Conservation (phyloP, 805 yeast species). For the Lachancea mirantina region DNA sequence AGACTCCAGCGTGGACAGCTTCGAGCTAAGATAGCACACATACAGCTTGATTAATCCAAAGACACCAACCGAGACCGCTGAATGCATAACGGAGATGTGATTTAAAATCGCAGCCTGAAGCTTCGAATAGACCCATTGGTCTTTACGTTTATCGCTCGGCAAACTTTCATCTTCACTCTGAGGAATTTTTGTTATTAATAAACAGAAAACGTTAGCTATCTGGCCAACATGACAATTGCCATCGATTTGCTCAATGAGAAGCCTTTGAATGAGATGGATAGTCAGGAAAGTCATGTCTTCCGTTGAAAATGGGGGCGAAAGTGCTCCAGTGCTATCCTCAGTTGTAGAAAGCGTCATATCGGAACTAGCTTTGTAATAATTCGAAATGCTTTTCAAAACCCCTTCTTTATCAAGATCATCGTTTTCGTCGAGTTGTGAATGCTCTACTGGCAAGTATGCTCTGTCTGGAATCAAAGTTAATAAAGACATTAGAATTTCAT, state of each 20-base stretch:
- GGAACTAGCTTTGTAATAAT: conserved; percentile 29
- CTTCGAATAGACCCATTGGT: no score
- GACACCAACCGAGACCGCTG: conserved; percentile 12
- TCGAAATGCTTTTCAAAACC: conserved; percentile 25
- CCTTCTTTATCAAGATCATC: conserved; percentile 13
- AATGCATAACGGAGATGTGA: no score
- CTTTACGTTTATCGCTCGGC: no score
- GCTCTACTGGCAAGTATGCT: conserved; percentile 50
- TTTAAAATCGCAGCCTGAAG: no score
- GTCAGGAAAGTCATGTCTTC: conserved; percentile 40
- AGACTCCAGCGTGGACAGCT: conserved; percentile 22
- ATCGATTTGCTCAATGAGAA: conserved; percentile 21
- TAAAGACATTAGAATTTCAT: conserved; percentile 36
- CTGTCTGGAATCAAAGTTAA: conserved; percentile 55
- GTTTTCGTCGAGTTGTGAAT: conserved; percentile 25
- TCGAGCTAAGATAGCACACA: conserved; percentile 24
- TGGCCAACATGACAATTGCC: conserved; percentile 23
- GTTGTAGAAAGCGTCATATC: conserved; percentile 10
- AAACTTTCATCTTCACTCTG: conserved; percentile 12
- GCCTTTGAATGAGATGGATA: conserved; percentile 27
- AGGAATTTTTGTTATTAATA: conserved; percentile 42
- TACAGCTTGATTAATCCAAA: conserved; percentile 29
- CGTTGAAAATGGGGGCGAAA: conserved; percentile 34
- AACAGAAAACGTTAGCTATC: conserved; percentile 32
- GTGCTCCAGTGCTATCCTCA: conserved; percentile 14